phyloP scores from a whole-genome alignment of 345 rosid genomes.

The Pistacia atlantica region DNA sequence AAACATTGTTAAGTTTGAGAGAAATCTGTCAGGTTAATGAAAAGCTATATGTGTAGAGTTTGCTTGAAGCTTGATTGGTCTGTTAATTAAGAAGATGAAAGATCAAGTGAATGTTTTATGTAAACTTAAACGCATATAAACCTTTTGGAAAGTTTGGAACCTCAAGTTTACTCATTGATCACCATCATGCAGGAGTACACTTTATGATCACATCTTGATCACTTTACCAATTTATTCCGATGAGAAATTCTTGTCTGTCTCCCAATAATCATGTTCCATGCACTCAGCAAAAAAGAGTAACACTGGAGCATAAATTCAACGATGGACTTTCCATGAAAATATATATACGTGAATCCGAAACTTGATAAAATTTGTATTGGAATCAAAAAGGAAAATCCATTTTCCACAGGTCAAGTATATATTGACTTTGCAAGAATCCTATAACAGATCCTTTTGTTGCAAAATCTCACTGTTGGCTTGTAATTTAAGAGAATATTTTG shows the following conservation, averaged over 20 bases:
- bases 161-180: not conserved
- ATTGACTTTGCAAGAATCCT: constrained; percentile 13
- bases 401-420: constrained; percentile 7
- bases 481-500: constrained; percentile 8
- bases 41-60: not conserved
- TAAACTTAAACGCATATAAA: too few relatives aligned
- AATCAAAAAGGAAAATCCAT: constrained; percentile 1
- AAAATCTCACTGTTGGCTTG: not conserved
- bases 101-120: too few relatives aligned
- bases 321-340: constrained; percentile 7
- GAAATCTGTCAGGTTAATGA: not conserved
- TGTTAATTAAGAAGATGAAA: too few relatives aligned
- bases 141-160: not conserved
- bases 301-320: not conserved
- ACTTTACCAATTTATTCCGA: not conserved
- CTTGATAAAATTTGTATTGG: not conserved
- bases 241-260: constrained; percentile 1
- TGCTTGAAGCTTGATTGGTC: not conserved
- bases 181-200: not conserved
- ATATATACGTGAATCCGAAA: not conserved
- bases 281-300: not conserved
- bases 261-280: not conserved
- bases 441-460: not conserved
- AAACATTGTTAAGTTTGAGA: not conserved
- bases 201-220: not conserved